Evolutionary conservation across 2,329 filamentous ascomycete species (phyloP), one percentile per base, ranked within the genome.

Genomic region (Cytospora schulzeri): DNA sequence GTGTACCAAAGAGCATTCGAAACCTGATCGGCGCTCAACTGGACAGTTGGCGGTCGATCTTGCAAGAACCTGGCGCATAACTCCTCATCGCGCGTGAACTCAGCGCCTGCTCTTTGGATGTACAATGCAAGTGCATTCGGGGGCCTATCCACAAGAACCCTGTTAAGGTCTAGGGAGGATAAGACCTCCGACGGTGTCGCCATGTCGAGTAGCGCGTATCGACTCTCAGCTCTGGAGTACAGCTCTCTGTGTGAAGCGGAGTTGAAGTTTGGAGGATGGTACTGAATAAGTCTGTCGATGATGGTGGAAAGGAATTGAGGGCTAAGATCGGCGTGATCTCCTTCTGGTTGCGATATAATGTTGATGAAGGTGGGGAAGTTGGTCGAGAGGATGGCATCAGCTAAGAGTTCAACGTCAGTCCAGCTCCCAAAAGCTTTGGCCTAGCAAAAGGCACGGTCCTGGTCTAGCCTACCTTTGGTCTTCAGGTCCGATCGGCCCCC

Each of bases 321-420:
- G 14, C 81, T 83, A 61, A 93, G 76, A 66, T 91, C 88, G 68
- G 88, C 84, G 71, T 91, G 87, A 50, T 86, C 84, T 59, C 85
- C 83, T 69, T 84, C 83, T 17, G 88, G 82, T 55, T 85, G 85
- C 38, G 91, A 88, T 62, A 97, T 82, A 68, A 89, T 88, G 72
- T 92, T 87, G 59, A 96, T 81, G 74, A 97, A 94, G 28, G 88
- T 86, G 60, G 86, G 82, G 70, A 91, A 91, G 70, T 92, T 93
- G 68, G 89, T 90, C 15, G 91, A 90, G 31, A 97, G 81, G 65
- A 97, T 93, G n/a, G 91, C 90, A 76, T 97, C 93, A 70, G 93
- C 94, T 97, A 69, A 22, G 14, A 41, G 33, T 60, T 56, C 15
- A 14, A 0, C 4, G 59, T 62, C 26, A 67, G 62, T 56, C 14